These are phyloP conservation scores for Eimeria zaria DNA, from an alignment of 169 alveolate genomes.

Conservation along the genomic window DNA sequence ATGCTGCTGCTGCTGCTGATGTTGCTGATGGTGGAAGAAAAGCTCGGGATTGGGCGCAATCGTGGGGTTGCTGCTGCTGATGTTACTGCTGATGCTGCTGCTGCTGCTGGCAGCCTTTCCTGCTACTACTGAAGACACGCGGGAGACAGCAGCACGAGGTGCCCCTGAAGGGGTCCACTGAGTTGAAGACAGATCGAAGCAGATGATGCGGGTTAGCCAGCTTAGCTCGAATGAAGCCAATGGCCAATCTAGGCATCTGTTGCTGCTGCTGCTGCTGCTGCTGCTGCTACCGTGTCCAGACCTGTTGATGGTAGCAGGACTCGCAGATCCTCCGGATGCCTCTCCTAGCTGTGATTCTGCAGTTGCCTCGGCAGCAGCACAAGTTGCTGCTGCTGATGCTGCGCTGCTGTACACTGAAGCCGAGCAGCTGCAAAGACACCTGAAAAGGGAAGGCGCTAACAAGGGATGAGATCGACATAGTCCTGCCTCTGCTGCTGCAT, in stretches of 20 bases:
- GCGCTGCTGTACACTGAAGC: conserved; percentile 41
- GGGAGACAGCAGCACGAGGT: not conserved
- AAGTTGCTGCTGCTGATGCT: conserved; percentile 3
- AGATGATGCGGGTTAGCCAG: not conserved
- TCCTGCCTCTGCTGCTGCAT: conserved; percentile 49
- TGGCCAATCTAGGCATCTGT: conserved; percentile 24
- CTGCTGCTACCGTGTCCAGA: not conserved
- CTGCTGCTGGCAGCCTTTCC: conserved; percentile 18
- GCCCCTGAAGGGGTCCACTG: not conserved
- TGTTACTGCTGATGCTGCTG: conserved; percentile 41
- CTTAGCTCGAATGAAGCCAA: not conserved
- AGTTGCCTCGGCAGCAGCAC: not conserved
- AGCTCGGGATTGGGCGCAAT: not conserved
- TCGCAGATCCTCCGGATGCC: not conserved
- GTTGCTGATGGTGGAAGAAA: conserved; percentile 29
- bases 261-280: conserved; percentile 15
- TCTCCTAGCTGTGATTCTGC: not conserved
- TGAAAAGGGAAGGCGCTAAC: conserved; percentile 2
- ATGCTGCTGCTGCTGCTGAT: conserved; percentile 31
- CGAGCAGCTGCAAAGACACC: not conserved
- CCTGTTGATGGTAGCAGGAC: not conserved
- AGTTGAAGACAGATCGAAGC: conserved; percentile 1
- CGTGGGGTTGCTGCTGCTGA: conserved; percentile 31
- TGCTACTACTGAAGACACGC: not conserved
- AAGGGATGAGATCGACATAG: conserved; percentile 10